Base-by-base conservation (phyloP, 1,284 basidiomycete genomes). In the Xanthoconium separans region DNA sequence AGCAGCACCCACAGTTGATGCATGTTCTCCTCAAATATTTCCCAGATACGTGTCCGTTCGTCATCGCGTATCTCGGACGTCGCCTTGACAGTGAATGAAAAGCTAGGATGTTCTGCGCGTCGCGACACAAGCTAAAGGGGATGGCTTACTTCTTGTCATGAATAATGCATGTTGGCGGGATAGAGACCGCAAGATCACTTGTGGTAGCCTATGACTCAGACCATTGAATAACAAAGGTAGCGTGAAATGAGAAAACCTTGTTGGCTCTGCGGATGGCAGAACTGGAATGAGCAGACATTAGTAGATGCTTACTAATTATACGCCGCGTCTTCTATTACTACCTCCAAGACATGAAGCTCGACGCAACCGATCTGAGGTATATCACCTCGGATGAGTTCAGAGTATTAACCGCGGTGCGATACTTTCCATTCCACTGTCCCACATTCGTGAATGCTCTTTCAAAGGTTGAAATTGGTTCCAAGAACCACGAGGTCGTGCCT, bases 401-500 rank as follows among this genome's bases (percentile, higher is more conserved):
- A 49, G 94, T 98, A 13, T 79, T 99, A 34, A 94, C 93, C 24
- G 93, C 96, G 46, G 94, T 97, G 67, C 50, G 84, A 39, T 24
- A 33, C 49, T 18, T 47, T 31, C 40, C 16, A n/a, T 27, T 45
- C 24, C 30, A 51, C 44, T 8, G 33, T 55, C 47, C 51, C 48
- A 2, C 51, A 6, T n/a, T 9, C 7, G 39, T 44, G 22, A 47
- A 4, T 2, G 46, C 36, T 33, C 42, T 20, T 20, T 36, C 45
- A 44, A 36, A 96, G 93, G 89, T 91, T 40, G 96, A 99, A 76
- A 95, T 97, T 82, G 97, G 96, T 34, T 97, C 93, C 6, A 97
- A 97, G 76, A 98, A 98, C 67, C 96, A 99, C 69, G 91, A 98
- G 73, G 83, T 98, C 42, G 95, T 99, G 3, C 96, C 96, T 1